Evolutionary conservation across 805 yeast species (phyloP), one percentile per base, ranked within the genome.

Genomic region (Torulaspora microellipsoides): DNA sequence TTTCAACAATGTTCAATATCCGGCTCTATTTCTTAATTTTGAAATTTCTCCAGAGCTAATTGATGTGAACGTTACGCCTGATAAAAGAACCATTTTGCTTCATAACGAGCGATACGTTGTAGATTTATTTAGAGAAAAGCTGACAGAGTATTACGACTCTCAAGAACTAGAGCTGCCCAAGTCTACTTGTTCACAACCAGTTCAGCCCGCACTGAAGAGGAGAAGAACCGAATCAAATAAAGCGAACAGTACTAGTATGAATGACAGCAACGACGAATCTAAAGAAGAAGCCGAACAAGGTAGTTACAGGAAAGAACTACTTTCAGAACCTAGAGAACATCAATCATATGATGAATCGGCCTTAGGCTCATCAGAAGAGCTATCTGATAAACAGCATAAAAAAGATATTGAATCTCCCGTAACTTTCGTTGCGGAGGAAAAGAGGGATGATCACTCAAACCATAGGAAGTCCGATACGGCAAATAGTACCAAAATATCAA

Each of bases 21-120:
- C 98, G 0, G 76, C 79, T 9, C 70, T 85, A 38, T 70, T 88
- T 2, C 53, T 87, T 2, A 72, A 93, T 60, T 52, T 93, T 15
- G 55, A 57, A 11, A 58, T 87, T 5, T 72, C 75, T 32, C 70
- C 84, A 0, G 54, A 58, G 20, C 67, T 70, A 31, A 47, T 83
- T n/a, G 99, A 93, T 64, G 72, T 93, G 14, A 93, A 93, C 62
- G 85, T 93, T 1, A 82, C 96, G 0, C 98, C 99, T 0, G 97
- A 93, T 60, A 93, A 93, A 59, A 70, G 91, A 40, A 76, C 80
- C 2, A 71, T 90, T 1, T 58, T 85, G 54, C 58, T 89, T 1
- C 88, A 82, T 46, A 71, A 80, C 48, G 97, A 90, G 60, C 59
- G 64, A 3, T 60, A 66, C n/a, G 59, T 90, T 1, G 52, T 84